Base-by-base conservation (phyloP, 2,329 filamentous ascomycete species). In the Talaromyces sp. region DNA sequence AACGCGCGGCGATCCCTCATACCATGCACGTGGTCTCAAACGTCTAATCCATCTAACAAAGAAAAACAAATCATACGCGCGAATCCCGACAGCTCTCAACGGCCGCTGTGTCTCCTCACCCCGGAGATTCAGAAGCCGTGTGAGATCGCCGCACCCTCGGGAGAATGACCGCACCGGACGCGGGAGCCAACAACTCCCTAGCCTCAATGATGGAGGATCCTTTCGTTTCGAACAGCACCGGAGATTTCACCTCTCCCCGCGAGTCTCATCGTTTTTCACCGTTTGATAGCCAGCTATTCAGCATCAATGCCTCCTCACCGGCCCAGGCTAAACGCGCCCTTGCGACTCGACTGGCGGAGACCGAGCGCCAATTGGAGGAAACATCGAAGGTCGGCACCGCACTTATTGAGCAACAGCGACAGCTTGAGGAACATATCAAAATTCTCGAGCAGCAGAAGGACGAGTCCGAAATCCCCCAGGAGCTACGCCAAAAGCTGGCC, bases 331-430 rank as follows among this genome's bases (percentile, higher is more conserved):
- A 90, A 74, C 87, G 89, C 61, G 91, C 91, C 40, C 80, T 99
- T 40, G 88, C 96, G 73, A 91, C 92, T 47, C 94, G 97, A 74
- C 82, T 99, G 43, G 86, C 89, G 57, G 94, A 99, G 73, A 97
- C 93, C 1, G 91, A 96, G 66, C 87, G 91, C 54, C 86, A 93
- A 53, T 86, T 99, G 58, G 89, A 95, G 66, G 92, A 97, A 70
- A 90, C 93, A 5, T 94, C 91, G 24, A 91, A 89, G 67, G 77
- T 99, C 36, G 94, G 94, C 58, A 94, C 88, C 20, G 87, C 91
- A 9, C 82, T 99, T 24, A 85, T 97, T 20, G 85, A 92, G 59
- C 94, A 97, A 76, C 88, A 91, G 62, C 88, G 88, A 69, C 87
- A 95, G 58, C 81, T 99, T 53, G 84, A 86, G 39, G 89, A 95